Conservation (phyloP, 495 filamentous ascomycete species). For the Daldinia bambusicola region DNA sequence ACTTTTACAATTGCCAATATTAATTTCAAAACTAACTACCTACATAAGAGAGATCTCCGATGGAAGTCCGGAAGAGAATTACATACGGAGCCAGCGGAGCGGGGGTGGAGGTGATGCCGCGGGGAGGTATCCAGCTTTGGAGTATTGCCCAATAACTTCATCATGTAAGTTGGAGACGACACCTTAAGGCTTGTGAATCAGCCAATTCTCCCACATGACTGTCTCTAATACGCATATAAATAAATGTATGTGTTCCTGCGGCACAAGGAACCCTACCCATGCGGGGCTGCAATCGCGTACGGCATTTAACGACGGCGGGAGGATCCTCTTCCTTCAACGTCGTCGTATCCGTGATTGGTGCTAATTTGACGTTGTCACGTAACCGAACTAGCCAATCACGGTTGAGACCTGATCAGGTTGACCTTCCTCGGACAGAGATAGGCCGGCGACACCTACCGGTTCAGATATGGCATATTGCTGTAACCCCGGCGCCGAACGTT, state of each 20-base stretch:
- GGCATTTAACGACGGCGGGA: slow-evolving; percentile 6
- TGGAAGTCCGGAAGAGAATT: slow-evolving; percentile 20
- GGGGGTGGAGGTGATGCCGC: slow-evolving; percentile 28
- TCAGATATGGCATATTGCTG: background rate
- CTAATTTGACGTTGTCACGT: slow-evolving; percentile 10
- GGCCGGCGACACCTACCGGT: slow-evolving; percentile 5
- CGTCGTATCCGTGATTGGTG: slow-evolving; percentile 10
- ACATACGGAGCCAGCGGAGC: slow-evolving; percentile 42
- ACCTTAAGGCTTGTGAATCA: background rate
- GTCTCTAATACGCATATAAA: background rate
- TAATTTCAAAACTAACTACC: background rate
- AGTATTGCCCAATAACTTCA: too few relatives aligned
- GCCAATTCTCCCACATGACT: slow-evolving; percentile 29
- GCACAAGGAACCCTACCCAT: background rate
- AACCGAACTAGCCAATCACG: slow-evolving; percentile 17
- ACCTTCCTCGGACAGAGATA: slow-evolving; percentile 29
- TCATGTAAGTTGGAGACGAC: background rate
- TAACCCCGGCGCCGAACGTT: background rate
- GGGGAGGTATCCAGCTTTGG: slow-evolving; percentile 7
- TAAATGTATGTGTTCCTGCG: background rate
- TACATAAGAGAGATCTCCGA: background rate
- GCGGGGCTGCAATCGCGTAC: slow-evolving; percentile 7
- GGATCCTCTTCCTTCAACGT: background rate
- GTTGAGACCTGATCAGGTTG: slow-evolving; percentile 10
- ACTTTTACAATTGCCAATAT: background rate